Base-by-base conservation (phyloP, 164 flowering plant species). In the Annona cherimola region DNA sequence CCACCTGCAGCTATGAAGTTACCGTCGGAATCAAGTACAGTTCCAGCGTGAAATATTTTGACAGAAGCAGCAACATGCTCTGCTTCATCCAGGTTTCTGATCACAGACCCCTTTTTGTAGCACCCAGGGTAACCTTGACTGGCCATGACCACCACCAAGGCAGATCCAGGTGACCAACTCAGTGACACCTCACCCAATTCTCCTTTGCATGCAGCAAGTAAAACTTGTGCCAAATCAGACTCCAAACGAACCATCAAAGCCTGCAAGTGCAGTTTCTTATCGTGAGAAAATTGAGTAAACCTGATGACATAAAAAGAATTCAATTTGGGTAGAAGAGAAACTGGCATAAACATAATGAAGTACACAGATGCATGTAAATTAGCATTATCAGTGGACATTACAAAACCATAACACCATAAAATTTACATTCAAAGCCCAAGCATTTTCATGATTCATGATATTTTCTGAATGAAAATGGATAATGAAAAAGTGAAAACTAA, bases 61-160 rank as follows among this genome's bases (percentile, higher is more conserved):
- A 93, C 91, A 11, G 75, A 72, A 44, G 77, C 69, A 57, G 77
- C 77, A 0, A 65, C 77, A 65, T 57, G 35, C 63, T 75, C 77
- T 42, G 77, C 77, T 42, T 75, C 77, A 39, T 75, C 77, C n/a
- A 95, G 80, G 69, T 93, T 90, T 35, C 63, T 81, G 39, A 92
- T 91, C 18, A 87, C 73, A 12, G 89, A 80, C 12, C 97, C 96
- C 77, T 90, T 95, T 74, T 84, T 74, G 63, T 90, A 92, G 71
- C 80, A 39, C 43, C 99, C 99, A 8, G 96, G 99, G 77, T 95
- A 95, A 50, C 99, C 99, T 3, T 81, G 79, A 71, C 96, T 92
- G 43, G 99, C 99, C 96, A 95, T 88, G 55, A 95, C 99, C 70
- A 95, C 96, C 44, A 95, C 96, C 98, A 92, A 92, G 63, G 99